Percentiles rank a stretch among this genome's conserved stretches.
phyloP scores from a whole-genome alignment of 306 rosid genomes.

The Cucurbita pepo region DNA sequence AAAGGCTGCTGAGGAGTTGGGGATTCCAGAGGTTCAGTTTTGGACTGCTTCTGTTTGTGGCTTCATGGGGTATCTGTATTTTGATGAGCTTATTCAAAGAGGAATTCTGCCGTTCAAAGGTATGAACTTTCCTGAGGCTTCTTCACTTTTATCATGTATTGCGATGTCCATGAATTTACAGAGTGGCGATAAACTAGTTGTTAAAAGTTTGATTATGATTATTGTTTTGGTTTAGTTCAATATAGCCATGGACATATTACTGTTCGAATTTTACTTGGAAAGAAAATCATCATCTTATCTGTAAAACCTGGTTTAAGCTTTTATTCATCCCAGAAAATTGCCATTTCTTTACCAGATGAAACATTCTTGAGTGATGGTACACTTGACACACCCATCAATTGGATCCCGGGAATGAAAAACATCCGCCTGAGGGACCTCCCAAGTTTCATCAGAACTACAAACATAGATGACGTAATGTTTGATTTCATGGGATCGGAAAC shows the following conservation, averaged over 20 bases:
- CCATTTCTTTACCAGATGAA: slow-evolving; percentile 4
- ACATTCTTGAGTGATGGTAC: slow-evolving; percentile 14
- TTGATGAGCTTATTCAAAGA: slow-evolving; percentile 11
- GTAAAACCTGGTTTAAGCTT: background rate
- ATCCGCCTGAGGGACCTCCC: slow-evolving; percentile 29
- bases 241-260: background rate
- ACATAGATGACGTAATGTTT: slow-evolving; percentile 19
- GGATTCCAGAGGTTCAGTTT: slow-evolving; percentile 19
- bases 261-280: background rate
- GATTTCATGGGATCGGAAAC: slow-evolving; percentile 20
- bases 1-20: slow-evolving; percentile 13
- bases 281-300: background rate
- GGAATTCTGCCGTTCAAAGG: slow-evolving; percentile 28
- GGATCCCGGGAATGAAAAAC: slow-evolving; percentile 27
- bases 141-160: background rate
- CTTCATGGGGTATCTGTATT: slow-evolving; percentile 19
- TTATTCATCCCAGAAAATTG: background rate
- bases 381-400: slow-evolving; percentile 16
- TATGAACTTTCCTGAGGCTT: background rate
- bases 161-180: background rate
- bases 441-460: slow-evolving; percentile 20
- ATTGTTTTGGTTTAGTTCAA: background rate
- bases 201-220: background rate
- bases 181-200: background rate
- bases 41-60: slow-evolving; percentile 32